Percentiles rank a stretch among this genome's conserved stretches.
phyloP scores from a whole-genome alignment of 495 filamentous ascomycete genomes.

The Aspergillus panamensis region DNA sequence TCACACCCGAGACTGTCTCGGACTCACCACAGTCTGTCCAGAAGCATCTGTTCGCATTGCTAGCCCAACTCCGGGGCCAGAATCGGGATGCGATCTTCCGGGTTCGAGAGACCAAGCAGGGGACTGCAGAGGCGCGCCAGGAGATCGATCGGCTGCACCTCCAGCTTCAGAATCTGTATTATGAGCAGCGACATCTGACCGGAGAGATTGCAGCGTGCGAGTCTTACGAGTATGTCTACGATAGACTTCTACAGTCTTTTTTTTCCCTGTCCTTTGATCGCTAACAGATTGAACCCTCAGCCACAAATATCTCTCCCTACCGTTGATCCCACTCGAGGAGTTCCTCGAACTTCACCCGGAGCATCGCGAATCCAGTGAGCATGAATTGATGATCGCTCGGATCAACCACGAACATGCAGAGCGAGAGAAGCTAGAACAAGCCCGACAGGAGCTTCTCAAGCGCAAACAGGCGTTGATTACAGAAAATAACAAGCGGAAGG shows the following conservation, averaged over 20 bases:
- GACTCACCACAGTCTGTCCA: conserved; percentile 55
- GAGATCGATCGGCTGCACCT: conserved; percentile 91
- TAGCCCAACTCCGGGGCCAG: conserved; percentile 75
- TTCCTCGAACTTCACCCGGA: conserved; percentile 80
- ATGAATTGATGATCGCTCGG: conserved; percentile 82
- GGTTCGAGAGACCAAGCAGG: conserved; percentile 80
- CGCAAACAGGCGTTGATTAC: conserved; percentile 87
- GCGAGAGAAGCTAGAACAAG: conserved; percentile 81
- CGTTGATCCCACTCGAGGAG: conserved; percentile 76
- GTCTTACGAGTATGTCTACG: conserved; percentile 73
- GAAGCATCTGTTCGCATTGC: conserved; percentile 72
- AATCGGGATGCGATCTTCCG: conserved; percentile 77
- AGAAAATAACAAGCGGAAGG: conserved; percentile 93
- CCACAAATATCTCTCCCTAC: conserved; percentile 82
- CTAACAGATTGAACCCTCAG: conserved; percentile 42
- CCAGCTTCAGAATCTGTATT: conserved; percentile 92
- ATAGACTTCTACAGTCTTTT: neutral
- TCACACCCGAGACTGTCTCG: conserved; percentile 28
- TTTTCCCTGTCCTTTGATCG: neutral
- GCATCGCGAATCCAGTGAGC: conserved; percentile 62
- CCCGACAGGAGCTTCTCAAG: conserved; percentile 79
- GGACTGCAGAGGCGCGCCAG: conserved; percentile 80
- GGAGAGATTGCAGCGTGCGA: conserved; percentile 91
- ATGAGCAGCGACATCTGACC: conserved; percentile 86
- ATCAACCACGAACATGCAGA: conserved; percentile 88